Percentiles rank a stretch among this genome's conserved stretches.
Conservation (phyloP, 805 yeast species). For the Kodamaea neixiangensis region DNA sequence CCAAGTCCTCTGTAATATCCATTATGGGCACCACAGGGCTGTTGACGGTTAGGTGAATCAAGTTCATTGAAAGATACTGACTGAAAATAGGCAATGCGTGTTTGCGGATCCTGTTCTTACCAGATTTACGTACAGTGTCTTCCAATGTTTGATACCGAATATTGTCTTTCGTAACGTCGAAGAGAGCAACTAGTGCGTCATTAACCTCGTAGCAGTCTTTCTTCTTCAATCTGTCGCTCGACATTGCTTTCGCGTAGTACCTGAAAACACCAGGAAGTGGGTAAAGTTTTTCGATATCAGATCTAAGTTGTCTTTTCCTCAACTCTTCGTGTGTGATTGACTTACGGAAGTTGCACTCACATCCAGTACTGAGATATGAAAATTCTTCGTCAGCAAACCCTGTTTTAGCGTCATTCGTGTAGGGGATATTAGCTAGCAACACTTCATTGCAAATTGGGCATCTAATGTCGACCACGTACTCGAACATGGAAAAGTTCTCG, state of each 20-base stretch:
- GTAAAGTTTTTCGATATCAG: slow-evolving; percentile 11
- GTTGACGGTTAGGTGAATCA: slow-evolving; percentile 13
- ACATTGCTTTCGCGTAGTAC: slow-evolving; percentile 9
- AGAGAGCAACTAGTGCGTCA: background rate
- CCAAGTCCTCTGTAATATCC: slow-evolving; percentile 24
- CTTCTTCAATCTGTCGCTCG: background rate
- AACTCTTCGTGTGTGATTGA: slow-evolving; percentile 23
- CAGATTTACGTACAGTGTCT: too few species aligned
- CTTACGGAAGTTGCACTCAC: background rate
- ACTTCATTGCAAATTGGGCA: slow-evolving; percentile 17
- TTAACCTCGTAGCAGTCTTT: background rate
- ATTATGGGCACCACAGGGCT: background rate
- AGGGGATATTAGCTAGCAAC: slow-evolving; percentile 12
- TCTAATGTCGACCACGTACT: slow-evolving; percentile 10
- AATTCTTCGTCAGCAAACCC: slow-evolving; percentile 21
- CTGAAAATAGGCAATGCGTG: background rate
- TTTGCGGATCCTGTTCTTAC: too few species aligned
- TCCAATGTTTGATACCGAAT: too few species aligned
- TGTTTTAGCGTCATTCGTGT: slow-evolving; percentile 11
- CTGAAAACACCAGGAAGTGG: slow-evolving; percentile 12
- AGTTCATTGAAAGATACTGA: slow-evolving; percentile 15
- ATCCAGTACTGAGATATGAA: background rate
- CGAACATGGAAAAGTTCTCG: slow-evolving; percentile 3
- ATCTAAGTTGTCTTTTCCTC: slow-evolving; percentile 20
- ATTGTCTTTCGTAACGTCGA: too few species aligned